Conservation (phyloP, 1,139 yeast genomes). For the Zygosaccharomyces pseudobailii region DNA sequence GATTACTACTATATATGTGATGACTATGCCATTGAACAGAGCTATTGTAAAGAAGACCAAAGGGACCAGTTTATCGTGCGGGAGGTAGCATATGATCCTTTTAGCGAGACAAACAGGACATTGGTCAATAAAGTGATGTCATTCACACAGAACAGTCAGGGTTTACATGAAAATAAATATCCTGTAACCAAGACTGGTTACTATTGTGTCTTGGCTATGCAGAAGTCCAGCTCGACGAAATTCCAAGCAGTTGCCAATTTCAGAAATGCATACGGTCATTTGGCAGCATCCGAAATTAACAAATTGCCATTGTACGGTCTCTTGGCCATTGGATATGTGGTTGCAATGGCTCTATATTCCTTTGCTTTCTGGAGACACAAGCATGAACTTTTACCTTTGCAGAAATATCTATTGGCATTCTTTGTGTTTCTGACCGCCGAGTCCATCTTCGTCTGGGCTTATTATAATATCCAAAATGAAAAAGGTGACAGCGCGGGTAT, state of each 20-base stretch:
- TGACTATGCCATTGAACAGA: conserved; percentile 54
- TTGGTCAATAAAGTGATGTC: conserved; percentile 47
- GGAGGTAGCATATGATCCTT: conserved; percentile 32
- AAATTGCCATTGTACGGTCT: conserved; percentile 86
- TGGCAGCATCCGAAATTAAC: conserved; percentile 88
- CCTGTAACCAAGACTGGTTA: conserved; percentile 74
- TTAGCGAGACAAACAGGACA: conserved; percentile 42
- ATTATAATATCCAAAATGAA: conserved; percentile 77
- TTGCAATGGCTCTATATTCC: conserved; percentile 73
- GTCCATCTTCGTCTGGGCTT: conserved; percentile 85
- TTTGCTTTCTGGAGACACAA: conserved; percentile 85
- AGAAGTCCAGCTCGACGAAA: conserved; percentile 35
- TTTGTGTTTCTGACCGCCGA: conserved; percentile 79
- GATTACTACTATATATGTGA: conserved; percentile 67
- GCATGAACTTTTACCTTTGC: conserved; percentile 83
- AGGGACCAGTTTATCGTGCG: conserved; percentile 58
- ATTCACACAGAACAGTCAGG: conserved; percentile 49
- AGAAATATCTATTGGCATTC: conserved; percentile 82
- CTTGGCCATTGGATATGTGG: conserved; percentile 76
- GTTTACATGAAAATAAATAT: conserved; percentile 59
- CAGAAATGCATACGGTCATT: conserved; percentile 86
- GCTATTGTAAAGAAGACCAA: conserved; percentile 52
- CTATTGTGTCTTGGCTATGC: conserved; percentile 78
- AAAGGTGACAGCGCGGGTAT: conserved; percentile 57
- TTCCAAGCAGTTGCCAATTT: conserved; percentile 68